Conservation (phyloP, 139 green algal species). For the Limnomonas spitsbergensis region DNA sequence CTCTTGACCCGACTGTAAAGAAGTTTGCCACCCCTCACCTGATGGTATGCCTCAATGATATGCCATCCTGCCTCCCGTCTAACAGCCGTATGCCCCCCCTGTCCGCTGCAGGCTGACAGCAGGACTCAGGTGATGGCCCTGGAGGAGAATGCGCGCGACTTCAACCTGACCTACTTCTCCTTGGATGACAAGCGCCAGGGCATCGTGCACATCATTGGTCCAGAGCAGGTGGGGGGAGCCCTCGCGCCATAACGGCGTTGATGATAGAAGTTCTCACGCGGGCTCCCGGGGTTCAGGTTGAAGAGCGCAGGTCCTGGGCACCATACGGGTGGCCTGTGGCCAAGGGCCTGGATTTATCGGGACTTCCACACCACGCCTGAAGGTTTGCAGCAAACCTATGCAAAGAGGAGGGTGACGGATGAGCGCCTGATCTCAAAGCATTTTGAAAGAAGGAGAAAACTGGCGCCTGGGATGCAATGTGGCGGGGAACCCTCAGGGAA, state of each 20-base stretch:
- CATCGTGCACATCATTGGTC: conserved; percentile 21
- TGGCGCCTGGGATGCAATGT: too few species aligned
- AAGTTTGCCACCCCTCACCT: too few species aligned
- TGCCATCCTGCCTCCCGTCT: too few species aligned
- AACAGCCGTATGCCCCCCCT: too few species aligned
- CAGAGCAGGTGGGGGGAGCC: conserved; percentile 6
- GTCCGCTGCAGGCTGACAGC: conserved; percentile 6
- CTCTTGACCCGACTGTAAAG: too few species aligned
- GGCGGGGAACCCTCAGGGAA: too few species aligned
- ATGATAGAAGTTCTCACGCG: not conserved
- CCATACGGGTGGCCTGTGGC: not conserved
- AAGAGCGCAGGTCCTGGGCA: not conserved
- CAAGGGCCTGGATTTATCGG: not conserved
- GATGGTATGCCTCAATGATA: too few species aligned
- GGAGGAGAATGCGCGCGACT: conserved; percentile 10
- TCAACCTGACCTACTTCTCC: conserved; percentile 17
- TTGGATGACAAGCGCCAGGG: conserved; percentile 22
- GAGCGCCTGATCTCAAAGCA: too few species aligned
- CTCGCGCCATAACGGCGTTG: not conserved
- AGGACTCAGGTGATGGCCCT: conserved; percentile 15
- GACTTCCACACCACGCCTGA: too few species aligned
- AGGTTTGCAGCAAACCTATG: too few species aligned
- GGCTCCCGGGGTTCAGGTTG: not conserved
- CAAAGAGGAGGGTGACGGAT: too few species aligned
- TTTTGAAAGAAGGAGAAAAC: too few species aligned